Percentiles rank a stretch among this genome's conserved stretches.
Evolutionary conservation across 2,329 filamentous ascomycete genomes (phyloP).

Genomic region (Ascochyta rabiei): DNA sequence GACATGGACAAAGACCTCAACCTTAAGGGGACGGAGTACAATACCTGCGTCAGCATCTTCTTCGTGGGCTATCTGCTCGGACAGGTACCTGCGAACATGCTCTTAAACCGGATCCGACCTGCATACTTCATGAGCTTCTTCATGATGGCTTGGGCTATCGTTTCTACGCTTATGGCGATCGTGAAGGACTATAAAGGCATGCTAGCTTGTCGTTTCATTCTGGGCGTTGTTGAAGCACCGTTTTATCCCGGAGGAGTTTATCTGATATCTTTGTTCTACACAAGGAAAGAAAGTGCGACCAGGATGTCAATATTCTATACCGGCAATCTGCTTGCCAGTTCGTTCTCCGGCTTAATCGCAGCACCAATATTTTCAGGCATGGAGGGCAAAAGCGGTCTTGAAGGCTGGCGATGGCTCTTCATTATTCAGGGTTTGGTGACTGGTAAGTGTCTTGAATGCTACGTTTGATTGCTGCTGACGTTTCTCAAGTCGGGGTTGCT

Average conservation of each 20-base stretch:
- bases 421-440: conserved; percentile 50
- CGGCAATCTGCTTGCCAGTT: conserved; percentile 48
- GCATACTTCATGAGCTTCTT: conserved; percentile 40
- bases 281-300: conserved; percentile 42
- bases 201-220: conserved; percentile 31
- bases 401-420: conserved; percentile 53
- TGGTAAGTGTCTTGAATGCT: conserved; percentile 10
- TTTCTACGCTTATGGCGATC: conserved; percentile 38
- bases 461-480: background rate
- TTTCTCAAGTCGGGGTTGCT: conserved; percentile 8
- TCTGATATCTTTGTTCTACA: conserved; percentile 47
- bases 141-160: conserved; percentile 44
- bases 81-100: conserved; percentile 51
- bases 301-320: conserved; percentile 46
- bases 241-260: conserved; percentile 45
- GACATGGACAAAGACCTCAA: conserved; percentile 64
- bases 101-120: conserved; percentile 44
- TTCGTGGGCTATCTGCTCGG: conserved; percentile 54
- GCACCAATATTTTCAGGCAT: conserved; percentile 45
- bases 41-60: conserved; percentile 66
- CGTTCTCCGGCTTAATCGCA: conserved; percentile 52
- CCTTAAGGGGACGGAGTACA: conserved; percentile 62
- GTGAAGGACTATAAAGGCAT: conserved; percentile 42
- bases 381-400: conserved; percentile 48
- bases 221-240: conserved; percentile 38